A percentile compares a stretch with the other conserved stretches of the same genome.
phyloP scores from a whole-genome alignment of 768 basidiomycete genomes.

The Lentinula aciculospora region DNA sequence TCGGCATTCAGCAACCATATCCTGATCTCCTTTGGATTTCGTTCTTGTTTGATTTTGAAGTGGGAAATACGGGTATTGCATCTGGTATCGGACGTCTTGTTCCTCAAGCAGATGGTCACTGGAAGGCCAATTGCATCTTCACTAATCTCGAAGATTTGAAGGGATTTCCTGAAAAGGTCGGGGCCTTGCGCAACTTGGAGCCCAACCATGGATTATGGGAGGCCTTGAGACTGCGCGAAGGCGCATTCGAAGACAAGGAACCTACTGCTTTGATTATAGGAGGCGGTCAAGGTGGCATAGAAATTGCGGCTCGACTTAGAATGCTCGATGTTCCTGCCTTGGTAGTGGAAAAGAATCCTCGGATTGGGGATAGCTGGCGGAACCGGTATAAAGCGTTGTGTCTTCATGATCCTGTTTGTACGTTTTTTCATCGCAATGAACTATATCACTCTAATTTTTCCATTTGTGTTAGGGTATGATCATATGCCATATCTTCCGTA shows the following conservation, averaged over 20 bases:
- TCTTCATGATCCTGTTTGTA: slow-evolving; percentile 47
- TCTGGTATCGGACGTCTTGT: slow-evolving; percentile 53
- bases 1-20: slow-evolving; percentile 32
- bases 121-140: slow-evolving; percentile 51
- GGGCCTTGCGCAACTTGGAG: slow-evolving; percentile 28
- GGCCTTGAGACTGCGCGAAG: slow-evolving; percentile 30
- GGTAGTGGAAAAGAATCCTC: slow-evolving; percentile 48
- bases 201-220: slow-evolving; percentile 47
- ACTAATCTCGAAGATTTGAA: slow-evolving; percentile 47
- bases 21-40: slow-evolving; percentile 56
- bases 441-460: background rate
- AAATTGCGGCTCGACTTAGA: slow-evolving; percentile 50
- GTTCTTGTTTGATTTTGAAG: slow-evolving; percentile 52
- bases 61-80: slow-evolving; percentile 37
- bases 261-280: slow-evolving; percentile 56
- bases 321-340: slow-evolving; percentile 40
- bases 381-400: slow-evolving; percentile 54
- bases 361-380: slow-evolving; percentile 56
- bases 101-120: slow-evolving; percentile 34
- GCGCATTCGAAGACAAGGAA: slow-evolving; percentile 37
- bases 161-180: slow-evolving; percentile 34
- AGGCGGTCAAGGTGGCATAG: slow-evolving; percentile 52
- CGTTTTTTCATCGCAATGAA: slow-evolving; percentile 13
- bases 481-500: slow-evolving; percentile 53
- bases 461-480: slow-evolving; percentile 35